Percentiles rank a stretch among this genome's conserved stretches.
Conservation (phyloP, 176 grass and related monocot genomes). For the Canna indica region DNA sequence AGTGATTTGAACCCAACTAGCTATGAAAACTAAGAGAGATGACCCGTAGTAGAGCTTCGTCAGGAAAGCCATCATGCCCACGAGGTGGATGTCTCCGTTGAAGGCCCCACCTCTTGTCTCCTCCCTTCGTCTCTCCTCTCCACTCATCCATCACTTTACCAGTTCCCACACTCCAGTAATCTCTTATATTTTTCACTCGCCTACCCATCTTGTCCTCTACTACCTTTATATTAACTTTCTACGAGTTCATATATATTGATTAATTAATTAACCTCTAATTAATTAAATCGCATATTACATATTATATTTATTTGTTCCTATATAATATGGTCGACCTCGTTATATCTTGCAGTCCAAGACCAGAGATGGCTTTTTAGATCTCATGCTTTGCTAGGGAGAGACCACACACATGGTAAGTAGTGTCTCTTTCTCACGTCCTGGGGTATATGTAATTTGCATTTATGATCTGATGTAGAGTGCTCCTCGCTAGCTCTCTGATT, state of each 20-base stretch:
- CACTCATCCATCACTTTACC: background rate
- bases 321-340: no score
- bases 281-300: no score
- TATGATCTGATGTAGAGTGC: background rate
- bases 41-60: no score
- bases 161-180: background rate
- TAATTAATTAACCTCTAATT: no score
- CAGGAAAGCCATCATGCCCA: conserved; percentile 18
- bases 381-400: background rate
- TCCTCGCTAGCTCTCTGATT: background rate
- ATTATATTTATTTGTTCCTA: no score
- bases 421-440: background rate
- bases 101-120: conserved; percentile 4
- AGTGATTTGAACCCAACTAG: no score
- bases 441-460: background rate
- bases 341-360: no score
- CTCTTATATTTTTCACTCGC: background rate
- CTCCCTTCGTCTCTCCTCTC: background rate
- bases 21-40: no score
- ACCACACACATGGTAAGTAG: background rate
- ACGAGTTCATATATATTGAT: no score
- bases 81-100: conserved; percentile 40
- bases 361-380: background rate
- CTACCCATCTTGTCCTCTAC: background rate
- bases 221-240: background rate